Evolutionary conservation across 768 basidiomycete genomes (phyloP).

Genomic region (Hypsizygus marmoreus): DNA sequence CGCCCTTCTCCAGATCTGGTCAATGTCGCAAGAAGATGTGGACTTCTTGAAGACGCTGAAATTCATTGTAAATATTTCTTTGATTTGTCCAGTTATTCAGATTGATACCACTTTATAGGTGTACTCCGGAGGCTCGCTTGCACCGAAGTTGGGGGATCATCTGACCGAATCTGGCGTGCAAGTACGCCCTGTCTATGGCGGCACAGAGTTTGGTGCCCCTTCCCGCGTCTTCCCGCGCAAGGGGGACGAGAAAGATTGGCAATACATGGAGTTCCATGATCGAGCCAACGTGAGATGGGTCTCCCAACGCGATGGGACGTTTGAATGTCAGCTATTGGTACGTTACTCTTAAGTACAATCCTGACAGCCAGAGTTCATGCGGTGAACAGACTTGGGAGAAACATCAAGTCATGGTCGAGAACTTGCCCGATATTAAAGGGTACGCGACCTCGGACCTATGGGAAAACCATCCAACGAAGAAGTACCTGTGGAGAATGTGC

Average conservation of each 20-base stretch:
- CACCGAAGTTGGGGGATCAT: conserved; percentile 30
- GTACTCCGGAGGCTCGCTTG: conserved; percentile 32
- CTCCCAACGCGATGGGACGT: conserved; percentile 36
- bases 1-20: conserved; percentile 30
- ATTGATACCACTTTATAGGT: conserved; percentile 14
- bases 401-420: conserved; percentile 31
- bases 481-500: conserved; percentile 37
- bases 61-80: conserved; percentile 27
- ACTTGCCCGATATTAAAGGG: conserved; percentile 34
- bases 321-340: conserved; percentile 41
- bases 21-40: conserved; percentile 21
- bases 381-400: conserved; percentile 27
- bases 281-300: conserved; percentile 31
- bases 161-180: conserved; percentile 31
- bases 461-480: conserved; percentile 37
- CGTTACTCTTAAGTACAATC: neutral
- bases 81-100: neutral
- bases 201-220: conserved; percentile 33
- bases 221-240: conserved; percentile 6
- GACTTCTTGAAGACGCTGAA: conserved; percentile 25
- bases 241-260: conserved; percentile 31
- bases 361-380: neutral
- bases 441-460: conserved; percentile 42
- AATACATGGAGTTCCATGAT: conserved; percentile 30
- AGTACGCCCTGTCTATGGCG: conserved; percentile 23